Evolutionary conservation across 352 stramenopile genomes (phyloP).

Genomic region (Phytophthora syringae): DNA sequence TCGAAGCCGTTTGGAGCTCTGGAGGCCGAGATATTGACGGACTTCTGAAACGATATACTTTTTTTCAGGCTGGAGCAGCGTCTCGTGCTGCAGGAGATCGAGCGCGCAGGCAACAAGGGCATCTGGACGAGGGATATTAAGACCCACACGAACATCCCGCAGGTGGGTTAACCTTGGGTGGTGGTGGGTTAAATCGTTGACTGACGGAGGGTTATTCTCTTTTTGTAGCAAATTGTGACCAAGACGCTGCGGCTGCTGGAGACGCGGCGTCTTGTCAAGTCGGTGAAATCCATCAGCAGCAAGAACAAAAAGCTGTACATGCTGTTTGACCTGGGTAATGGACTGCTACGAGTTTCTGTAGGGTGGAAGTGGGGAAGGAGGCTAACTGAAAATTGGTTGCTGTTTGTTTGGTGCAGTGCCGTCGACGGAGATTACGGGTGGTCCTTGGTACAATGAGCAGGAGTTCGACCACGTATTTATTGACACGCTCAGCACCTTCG

Average conservation of each 20-base stretch:
- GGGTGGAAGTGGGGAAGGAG: neutral
- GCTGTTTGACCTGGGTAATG: conserved; percentile 91
- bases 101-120: conserved; percentile 96
- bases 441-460: conserved; percentile 99
- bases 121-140: conserved; percentile 99
- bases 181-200: neutral
- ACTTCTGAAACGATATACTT: conserved; percentile 17
- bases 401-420: conserved; percentile 72
- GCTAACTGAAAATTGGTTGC: neutral
- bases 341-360: neutral
- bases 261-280: conserved; percentile 97
- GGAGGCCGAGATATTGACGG: conserved; percentile 13
- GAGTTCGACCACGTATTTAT: conserved; percentile 99
- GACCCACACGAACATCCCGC: conserved; percentile 96
- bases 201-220: conserved; percentile 9
- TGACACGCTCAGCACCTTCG: conserved; percentile 95
- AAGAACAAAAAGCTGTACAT: conserved; percentile 99
- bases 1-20: neutral
- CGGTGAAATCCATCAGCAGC: conserved; percentile 98
- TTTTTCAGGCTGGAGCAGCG: conserved; percentile 81
- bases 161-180: conserved; percentile 42
- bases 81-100: conserved; percentile 94
- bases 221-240: conserved; percentile 92
- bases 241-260: conserved; percentile 99
- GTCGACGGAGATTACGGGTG: conserved; percentile 98